These are phyloP conservation scores for Grosmannia serpens DNA, from an alignment of 2,329 filamentous ascomycete species.

Conservation along the genomic window DNA sequence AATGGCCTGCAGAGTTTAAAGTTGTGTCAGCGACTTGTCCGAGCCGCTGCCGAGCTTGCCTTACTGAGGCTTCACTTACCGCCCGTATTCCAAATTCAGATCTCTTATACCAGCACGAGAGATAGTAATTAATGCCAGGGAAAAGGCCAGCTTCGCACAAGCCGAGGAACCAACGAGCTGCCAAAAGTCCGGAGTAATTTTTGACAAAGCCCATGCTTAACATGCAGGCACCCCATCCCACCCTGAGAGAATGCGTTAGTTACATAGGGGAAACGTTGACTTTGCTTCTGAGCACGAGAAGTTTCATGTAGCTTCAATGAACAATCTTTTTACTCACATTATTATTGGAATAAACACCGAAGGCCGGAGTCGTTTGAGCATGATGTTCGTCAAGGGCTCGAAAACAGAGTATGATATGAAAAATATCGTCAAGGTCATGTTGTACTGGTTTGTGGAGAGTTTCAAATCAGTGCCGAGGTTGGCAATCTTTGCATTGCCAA, in stretches of 20 bases:
- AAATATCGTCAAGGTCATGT: slow-evolving; percentile 68
- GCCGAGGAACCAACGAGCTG: slow-evolving; percentile 60
- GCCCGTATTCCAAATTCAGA: slow-evolving; percentile 62
- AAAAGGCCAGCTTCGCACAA: slow-evolving; percentile 66
- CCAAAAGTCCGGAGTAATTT: slow-evolving; percentile 53
- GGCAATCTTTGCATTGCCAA: slow-evolving; percentile 57
- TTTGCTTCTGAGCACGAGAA: too few species aligned
- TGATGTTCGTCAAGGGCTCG: slow-evolving; percentile 65
- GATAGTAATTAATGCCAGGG: slow-evolving; percentile 56
- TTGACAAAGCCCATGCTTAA: slow-evolving; percentile 55
- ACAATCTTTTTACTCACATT: slow-evolving; percentile 44
- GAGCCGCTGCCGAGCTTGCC: too few species aligned
- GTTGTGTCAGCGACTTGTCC: background rate
- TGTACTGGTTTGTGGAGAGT: slow-evolving; percentile 56
- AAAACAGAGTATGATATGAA: slow-evolving; percentile 77
- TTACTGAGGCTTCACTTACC: slow-evolving; percentile 7
- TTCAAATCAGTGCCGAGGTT: slow-evolving; percentile 42
- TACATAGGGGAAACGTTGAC: background rate
- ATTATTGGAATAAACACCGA: slow-evolving; percentile 72
- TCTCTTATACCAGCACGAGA: slow-evolving; percentile 70
- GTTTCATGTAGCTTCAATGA: too few species aligned
- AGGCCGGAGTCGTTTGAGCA: slow-evolving; percentile 66
- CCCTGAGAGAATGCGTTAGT: slow-evolving; percentile 22
- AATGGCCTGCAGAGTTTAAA: slow-evolving; percentile 36
- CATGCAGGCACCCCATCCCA: slow-evolving; percentile 58